Evolutionary conservation across 2,329 filamentous ascomycete species (phyloP), one percentile per base, ranked within the genome.

Genomic region (Colletotrichum neosansevieriae): DNA sequence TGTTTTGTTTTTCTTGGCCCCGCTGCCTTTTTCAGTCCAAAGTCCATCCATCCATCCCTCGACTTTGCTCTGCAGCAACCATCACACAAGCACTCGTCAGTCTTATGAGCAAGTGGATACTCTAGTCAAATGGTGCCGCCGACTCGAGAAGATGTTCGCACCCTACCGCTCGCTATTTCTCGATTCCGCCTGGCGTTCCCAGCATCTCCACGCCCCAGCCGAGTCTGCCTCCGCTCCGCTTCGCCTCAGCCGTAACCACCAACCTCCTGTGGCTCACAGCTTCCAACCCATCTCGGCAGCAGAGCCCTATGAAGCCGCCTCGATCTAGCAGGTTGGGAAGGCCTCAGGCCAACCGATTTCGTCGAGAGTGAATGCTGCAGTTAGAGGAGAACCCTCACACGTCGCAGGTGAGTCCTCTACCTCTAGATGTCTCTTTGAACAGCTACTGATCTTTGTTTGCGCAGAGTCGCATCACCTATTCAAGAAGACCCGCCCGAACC

Each of bases 291-390:
- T 12, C 11, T 47, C 44, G 10, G 17, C 3, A 19, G 17, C 0
- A 10, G 17, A 3, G 44, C 17, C 17, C 44, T 21, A 19, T 47
- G 44, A 47, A 24, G 4, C 11, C 17, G 44, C 6, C 44, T 47
- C 44, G 17, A 47, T 11, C 44, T 47, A 47, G 44, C 44, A 47
- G 44, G 44, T n/a, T 47, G 44, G 44, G 44, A 47, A 47, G 44
- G 17, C 44, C 44, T 24, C 17, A 21, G 44, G 44, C 3, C 2
- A n/a, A 15, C 44, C 44, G 44, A 10, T 47, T 9, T n/a, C n/a
- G 44, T 21, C 17, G 17, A 47, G 44, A 47, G 17, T 3, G 44
- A 47, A 47, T 21, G 44, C 44, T 3, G 44, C 1, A 21, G 17
- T 6, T 47, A n/a, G 44, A 3, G 11, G 44, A 21, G 7, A 13